Conservation (phyloP, 2,329 filamentous ascomycete species). For the Penicillium sp. region DNA sequence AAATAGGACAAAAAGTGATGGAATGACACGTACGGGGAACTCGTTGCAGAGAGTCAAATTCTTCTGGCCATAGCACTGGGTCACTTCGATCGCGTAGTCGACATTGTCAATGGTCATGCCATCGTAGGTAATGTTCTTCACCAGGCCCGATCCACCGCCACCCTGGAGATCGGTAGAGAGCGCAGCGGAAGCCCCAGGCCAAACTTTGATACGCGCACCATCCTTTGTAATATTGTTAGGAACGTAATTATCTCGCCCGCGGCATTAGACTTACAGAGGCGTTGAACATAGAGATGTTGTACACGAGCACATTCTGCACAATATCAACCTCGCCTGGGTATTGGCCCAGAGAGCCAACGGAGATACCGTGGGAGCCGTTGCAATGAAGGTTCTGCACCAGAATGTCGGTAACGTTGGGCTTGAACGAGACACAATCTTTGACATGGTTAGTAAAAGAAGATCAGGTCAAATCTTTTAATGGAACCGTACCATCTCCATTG, state of each 20-base stretch:
- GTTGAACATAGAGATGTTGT: constrained; percentile 59
- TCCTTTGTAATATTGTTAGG: constrained; percentile 47
- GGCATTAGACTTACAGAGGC: constrained; percentile 37
- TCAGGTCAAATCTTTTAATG: background rate
- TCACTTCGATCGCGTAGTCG: constrained; percentile 63
- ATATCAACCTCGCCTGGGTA: constrained; percentile 64
- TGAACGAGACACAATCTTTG: constrained; percentile 68
- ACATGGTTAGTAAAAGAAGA: constrained; percentile 8
- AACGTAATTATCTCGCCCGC: constrained; percentile 38
- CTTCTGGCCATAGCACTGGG: constrained; percentile 64
- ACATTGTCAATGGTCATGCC: constrained; percentile 60
- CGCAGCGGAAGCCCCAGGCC: constrained; percentile 58
- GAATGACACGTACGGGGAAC: constrained; percentile 49
- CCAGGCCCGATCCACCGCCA: constrained; percentile 61
- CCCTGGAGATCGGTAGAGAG: constrained; percentile 62
- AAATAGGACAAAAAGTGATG: no score
- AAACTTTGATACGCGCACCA: constrained; percentile 71
- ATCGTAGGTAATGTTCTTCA: constrained; percentile 67
- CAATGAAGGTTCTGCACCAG: constrained; percentile 66
- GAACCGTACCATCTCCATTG: constrained; percentile 57
- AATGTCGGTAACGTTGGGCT: constrained; percentile 69
- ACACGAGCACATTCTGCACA: constrained; percentile 66
- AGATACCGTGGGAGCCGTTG: constrained; percentile 70
- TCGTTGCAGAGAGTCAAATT: constrained; percentile 61
- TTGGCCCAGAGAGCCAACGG: constrained; percentile 69